Conservation (phyloP, 2,329 filamentous ascomycete species). For the Neofusicoccum kwambonambiense region DNA sequence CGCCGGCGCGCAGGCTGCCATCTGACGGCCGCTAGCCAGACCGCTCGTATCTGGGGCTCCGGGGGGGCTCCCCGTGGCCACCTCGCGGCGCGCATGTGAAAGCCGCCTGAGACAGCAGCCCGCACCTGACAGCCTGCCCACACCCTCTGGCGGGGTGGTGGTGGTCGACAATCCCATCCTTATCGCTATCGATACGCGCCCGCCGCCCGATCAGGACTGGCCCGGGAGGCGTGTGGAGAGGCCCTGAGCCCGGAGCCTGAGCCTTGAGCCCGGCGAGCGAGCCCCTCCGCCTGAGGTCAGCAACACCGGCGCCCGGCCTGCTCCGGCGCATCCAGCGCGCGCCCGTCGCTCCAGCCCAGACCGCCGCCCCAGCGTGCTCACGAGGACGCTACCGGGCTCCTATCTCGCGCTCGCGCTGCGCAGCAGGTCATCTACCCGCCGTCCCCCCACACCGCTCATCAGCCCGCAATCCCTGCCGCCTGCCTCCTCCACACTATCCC, state of each 20-base stretch:
- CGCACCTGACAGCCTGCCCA: constrained; percentile 14
- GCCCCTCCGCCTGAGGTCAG: constrained; percentile 4
- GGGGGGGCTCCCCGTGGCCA: constrained; percentile 12
- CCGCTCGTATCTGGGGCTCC: constrained; percentile 1
- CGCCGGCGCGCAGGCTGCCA: constrained; percentile 9
- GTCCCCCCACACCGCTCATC: constrained; percentile 16
- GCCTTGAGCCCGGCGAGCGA: background rate
- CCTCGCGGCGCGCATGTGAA: constrained; percentile 14
- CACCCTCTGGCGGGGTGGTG: background rate
- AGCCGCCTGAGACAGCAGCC: constrained; percentile 11
- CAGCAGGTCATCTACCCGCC: constrained; percentile 9
- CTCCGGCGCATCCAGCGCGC: background rate
- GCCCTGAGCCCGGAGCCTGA: background rate
- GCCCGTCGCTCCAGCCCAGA: background rate
- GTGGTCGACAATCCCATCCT: background rate
- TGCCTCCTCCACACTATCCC: constrained; percentile 8
- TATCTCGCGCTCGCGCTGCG: background rate
- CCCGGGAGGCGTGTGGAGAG: background rate
- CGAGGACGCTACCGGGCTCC: background rate
- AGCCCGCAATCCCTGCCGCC: constrained; percentile 4
- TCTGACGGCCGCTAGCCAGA: constrained; percentile 16
- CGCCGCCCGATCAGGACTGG: background rate
- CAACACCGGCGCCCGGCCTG: background rate
- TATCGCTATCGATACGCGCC: constrained; percentile 11
- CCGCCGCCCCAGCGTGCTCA: background rate